Base-by-base conservation (phyloP, 2,329 filamentous ascomycete species). In the Xylariomycetidae sp. region DNA sequence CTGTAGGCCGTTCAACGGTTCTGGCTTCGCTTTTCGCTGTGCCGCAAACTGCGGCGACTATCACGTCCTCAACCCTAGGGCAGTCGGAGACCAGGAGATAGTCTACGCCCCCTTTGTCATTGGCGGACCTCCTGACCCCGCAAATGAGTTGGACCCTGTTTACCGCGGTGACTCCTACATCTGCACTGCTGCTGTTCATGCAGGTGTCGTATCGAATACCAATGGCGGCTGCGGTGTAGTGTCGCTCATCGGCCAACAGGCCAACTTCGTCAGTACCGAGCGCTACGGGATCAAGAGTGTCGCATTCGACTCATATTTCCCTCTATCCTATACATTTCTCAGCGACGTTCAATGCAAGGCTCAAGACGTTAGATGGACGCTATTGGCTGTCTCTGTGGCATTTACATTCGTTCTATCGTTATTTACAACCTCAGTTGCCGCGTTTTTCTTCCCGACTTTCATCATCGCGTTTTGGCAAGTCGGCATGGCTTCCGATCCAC, bases 151-250 rank as follows among this genome's bases (percentile, higher is more conserved):
- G 3, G 42, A 58, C 19, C 72, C 81, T 0, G 67, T 84, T 15
- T 96, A 96, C 57, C 82, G 92, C 13, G 87, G 84, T 8, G 88
- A 95, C 59, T 93, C 86, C 10, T 93, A 85, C 60, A 81, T 95
- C 34, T 95, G 88, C 53, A 81, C 79, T 38, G 73, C 88, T 10
- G 88, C 87, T 20, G 85, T 94, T 31, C 88, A 95, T 53, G 79
- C 86, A 1, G 88, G 87, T 14, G 70, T 89, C 48, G 76, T 93
- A 39, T 76, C 74, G 22, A 76, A 88, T 49, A 61, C 67, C 0
- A 65, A 74, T 19, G 88, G 88, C 23, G 88, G 88, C 1, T 95
- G 88, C 48, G 88, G 88, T 37, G 85, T 93, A 3, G 73, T 92
- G 19, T 72, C 76, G 34, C 68, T 92, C 23, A 70, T 85, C 15